Evolutionary conservation across 352 stramenopile genomes (phyloP).

Genomic region (Pythium coloratum): DNA sequence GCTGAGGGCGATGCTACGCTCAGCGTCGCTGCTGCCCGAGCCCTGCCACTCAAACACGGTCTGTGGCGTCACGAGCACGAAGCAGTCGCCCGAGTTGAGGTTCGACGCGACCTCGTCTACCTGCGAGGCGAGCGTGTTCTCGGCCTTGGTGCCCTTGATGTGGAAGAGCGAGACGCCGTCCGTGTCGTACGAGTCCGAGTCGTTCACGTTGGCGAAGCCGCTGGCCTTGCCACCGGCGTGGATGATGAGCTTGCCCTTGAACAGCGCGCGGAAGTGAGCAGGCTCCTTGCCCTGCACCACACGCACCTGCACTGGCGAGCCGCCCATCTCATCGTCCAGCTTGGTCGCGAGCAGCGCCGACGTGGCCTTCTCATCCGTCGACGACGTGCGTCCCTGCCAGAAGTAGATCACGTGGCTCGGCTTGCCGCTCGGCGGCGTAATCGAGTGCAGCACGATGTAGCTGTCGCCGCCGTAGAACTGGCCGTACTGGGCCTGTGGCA

Average conservation of each 20-base stretch:
- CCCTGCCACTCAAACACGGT: slow-evolving; percentile 83
- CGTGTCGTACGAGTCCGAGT: slow-evolving; percentile 83
- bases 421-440: slow-evolving; percentile 63
- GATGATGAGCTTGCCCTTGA: slow-evolving; percentile 90
- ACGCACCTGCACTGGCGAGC: slow-evolving; percentile 82
- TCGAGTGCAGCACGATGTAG: slow-evolving; percentile 93
- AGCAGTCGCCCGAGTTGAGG: slow-evolving; percentile 89
- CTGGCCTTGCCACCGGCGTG: slow-evolving; percentile 88
- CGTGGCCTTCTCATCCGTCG: slow-evolving; percentile 86
- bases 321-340: slow-evolving; percentile 86
- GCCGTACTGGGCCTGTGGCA: slow-evolving; percentile 80
- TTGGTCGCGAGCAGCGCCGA: slow-evolving; percentile 63
- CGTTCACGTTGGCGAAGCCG: slow-evolving; percentile 83
- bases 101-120: slow-evolving; percentile 72
- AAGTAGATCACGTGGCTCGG: slow-evolving; percentile 90
- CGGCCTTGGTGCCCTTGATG: slow-evolving; percentile 82
- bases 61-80: slow-evolving; percentile 75
- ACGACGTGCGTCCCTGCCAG: slow-evolving; percentile 87
- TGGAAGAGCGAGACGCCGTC: slow-evolving; percentile 90
- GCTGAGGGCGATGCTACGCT: slow-evolving; percentile 60
- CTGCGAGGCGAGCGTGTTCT: slow-evolving; percentile 89
- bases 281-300: slow-evolving; percentile 88
- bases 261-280: slow-evolving; percentile 87
- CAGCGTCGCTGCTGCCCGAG: slow-evolving; percentile 57
- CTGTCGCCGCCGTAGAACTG: slow-evolving; percentile 95